These are phyloP conservation scores for Geotrichum cucujoidarum DNA, from an alignment of 1,139 yeast genomes.

Conservation along the genomic window DNA sequence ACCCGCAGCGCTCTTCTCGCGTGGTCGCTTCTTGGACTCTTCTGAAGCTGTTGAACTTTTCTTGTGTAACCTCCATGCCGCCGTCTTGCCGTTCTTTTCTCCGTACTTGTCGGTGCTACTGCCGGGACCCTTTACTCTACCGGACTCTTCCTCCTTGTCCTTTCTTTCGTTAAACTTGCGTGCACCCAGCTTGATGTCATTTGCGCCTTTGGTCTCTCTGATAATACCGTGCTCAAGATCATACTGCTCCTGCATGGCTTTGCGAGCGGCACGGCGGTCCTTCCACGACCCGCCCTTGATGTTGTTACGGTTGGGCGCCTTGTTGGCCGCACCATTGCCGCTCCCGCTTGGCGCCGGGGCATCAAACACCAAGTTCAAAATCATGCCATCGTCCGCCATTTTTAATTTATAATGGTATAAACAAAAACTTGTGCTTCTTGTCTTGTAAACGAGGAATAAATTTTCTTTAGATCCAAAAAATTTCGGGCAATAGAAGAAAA, in stretches of 20 bases:
- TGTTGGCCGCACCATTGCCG: not conserved
- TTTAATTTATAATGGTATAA: not conserved
- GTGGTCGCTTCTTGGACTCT: slow-evolving; percentile 5
- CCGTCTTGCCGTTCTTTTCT: not conserved
- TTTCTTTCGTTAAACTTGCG: not conserved
- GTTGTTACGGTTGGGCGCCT: slow-evolving; percentile 15
- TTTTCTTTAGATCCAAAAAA: not conserved
- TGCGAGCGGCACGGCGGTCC: slow-evolving; percentile 19
- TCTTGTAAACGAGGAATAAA: not conserved
- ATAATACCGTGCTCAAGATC: slow-evolving; percentile 16
- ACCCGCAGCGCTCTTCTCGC: not conserved
- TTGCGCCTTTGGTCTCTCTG: slow-evolving; percentile 12
- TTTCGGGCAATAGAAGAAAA: not conserved
- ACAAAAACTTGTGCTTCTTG: not conserved
- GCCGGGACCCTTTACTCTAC: slow-evolving; percentile 7
- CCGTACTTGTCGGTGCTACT: slow-evolving; percentile 7
- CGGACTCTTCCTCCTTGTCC: not conserved
- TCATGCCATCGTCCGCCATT: slow-evolving; percentile 19
- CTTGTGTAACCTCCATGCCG: slow-evolving; percentile 18
- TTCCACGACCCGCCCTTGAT: slow-evolving; percentile 19
- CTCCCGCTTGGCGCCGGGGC: slow-evolving; percentile 11
- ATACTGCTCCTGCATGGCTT: slow-evolving; percentile 17
- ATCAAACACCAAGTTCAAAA: slow-evolving; percentile 20
- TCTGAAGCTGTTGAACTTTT: slow-evolving; percentile 7
- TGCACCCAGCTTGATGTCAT: slow-evolving; percentile 10